phyloP scores from a whole-genome alignment of 2,329 filamentous ascomycete genomes.

The Madurella fahalii region DNA sequence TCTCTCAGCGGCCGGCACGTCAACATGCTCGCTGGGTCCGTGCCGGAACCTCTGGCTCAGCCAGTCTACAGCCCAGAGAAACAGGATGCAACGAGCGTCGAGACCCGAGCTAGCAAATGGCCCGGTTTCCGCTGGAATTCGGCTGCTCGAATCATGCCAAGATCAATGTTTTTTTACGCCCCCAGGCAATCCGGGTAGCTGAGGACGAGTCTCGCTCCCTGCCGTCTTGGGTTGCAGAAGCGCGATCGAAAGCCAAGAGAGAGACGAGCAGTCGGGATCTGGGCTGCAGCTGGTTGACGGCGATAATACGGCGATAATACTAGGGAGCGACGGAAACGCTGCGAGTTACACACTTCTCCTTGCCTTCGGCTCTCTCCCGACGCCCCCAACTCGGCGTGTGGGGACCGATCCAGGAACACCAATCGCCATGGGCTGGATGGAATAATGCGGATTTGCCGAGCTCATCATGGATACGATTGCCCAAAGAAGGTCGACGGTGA shows the following conservation, averaged over 20 bases:
- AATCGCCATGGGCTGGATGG: background rate
- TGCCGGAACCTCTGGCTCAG: no score
- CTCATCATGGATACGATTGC: background rate
- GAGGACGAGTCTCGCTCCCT: background rate
- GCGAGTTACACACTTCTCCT: background rate
- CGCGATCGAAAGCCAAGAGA: background rate
- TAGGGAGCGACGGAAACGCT: no score
- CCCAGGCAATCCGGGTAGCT: background rate
- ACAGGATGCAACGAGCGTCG: no score
- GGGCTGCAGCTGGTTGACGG: no score
- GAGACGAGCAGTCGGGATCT: background rate
- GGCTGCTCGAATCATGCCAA: no score
- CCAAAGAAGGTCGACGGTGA: background rate
- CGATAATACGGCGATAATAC: no score
- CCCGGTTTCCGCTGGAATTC: no score
- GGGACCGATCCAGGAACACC: background rate
- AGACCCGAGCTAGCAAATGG: no score
- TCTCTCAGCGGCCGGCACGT: no score
- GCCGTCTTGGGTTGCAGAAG: background rate
- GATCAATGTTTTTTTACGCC: background rate
- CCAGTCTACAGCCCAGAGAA: no score
- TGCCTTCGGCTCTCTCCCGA: background rate
- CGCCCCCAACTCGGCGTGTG: no score
- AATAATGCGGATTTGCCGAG: constrained; percentile 6
- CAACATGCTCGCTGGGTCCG: no score